These are phyloP conservation scores for Pichia membranifaciens DNA, from an alignment of 805 yeast species.

Conservation along the genomic window DNA sequence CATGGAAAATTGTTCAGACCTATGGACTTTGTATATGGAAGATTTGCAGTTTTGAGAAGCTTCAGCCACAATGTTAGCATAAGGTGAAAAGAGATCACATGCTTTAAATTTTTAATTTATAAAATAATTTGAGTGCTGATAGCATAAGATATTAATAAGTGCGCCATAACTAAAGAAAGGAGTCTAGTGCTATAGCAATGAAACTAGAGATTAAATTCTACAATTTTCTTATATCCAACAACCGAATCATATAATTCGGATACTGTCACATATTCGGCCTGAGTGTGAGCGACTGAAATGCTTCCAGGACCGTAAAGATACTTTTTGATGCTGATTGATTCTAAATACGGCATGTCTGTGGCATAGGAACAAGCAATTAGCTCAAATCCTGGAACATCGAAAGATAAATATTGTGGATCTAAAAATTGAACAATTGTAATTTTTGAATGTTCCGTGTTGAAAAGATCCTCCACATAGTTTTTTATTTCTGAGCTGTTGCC, in stretches of 20 bases:
- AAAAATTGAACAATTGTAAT: no score
- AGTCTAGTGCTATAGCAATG: no score
- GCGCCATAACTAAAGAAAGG: no score
- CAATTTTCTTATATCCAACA: not conserved
- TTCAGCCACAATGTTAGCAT: no score
- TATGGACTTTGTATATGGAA: not conserved
- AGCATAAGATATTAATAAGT: no score
- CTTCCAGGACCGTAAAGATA: conserved; percentile 65
- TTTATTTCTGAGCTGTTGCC: no score
- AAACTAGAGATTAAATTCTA: not conserved
- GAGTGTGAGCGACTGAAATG: conserved; percentile 53
- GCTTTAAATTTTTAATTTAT: no score
- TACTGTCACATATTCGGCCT: conserved; percentile 39
- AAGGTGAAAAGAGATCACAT: no score
- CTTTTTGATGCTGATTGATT: conserved; percentile 30
- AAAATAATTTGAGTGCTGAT: no score
- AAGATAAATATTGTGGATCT: conserved; percentile 45
- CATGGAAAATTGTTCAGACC: not conserved
- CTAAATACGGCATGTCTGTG: conserved; percentile 41
- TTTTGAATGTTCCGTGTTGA: no score
- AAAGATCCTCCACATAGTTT: no score
- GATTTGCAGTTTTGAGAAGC: no score
- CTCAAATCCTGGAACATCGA: conserved; percentile 58
- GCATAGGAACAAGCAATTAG: conserved; percentile 25
- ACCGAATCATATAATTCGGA: not conserved